Percentiles rank a stretch among this genome's conserved stretches.
These are phyloP conservation scores for Gracilariopsis chorda DNA, from an alignment of 23 red algal genomes.

Conservation along the genomic window DNA sequence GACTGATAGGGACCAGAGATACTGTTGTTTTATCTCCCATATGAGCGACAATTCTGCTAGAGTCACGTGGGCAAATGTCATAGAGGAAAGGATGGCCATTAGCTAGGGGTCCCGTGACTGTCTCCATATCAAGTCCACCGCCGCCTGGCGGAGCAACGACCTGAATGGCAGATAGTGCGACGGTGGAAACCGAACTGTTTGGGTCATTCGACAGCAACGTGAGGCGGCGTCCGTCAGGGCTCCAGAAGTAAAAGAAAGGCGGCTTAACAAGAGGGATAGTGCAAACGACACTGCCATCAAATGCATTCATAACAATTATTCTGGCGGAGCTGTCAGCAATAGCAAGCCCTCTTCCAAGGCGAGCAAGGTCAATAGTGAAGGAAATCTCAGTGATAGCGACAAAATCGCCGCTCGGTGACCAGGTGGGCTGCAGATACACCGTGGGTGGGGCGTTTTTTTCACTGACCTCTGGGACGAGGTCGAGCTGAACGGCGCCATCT, in stretches of 20 bases:
- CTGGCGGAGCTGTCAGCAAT: constrained; percentile 29
- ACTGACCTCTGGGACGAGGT: background rate
- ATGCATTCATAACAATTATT: constrained; percentile 60
- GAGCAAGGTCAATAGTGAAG: constrained; percentile 19
- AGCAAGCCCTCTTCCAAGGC: constrained; percentile 29
- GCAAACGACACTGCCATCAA: constrained; percentile 61
- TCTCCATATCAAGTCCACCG: constrained; percentile 53
- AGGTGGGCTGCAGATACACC: constrained; percentile 63
- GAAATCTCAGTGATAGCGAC: constrained; percentile 64
- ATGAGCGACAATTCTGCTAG: constrained; percentile 35
- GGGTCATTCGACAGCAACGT: constrained; percentile 60
- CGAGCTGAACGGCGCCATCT: constrained; percentile 49
- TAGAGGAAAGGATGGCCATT: constrained; percentile 60
- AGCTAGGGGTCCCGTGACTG: constrained; percentile 46
- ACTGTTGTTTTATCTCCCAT: constrained; percentile 56
- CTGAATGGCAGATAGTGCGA: constrained; percentile 39
- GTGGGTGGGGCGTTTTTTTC: background rate
- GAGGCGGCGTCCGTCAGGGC: constrained; percentile 47
- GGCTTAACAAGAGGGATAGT: constrained; percentile 32
- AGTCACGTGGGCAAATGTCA: constrained; percentile 66
- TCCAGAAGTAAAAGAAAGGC: constrained; percentile 75
- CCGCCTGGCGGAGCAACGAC: constrained; percentile 61
- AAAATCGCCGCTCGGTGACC: constrained; percentile 58
- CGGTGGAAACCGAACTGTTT: background rate
- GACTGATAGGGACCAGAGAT: constrained; percentile 12